Percentiles rank a stretch among this genome's conserved stretches.
These are phyloP conservation scores for Ophiocordyceps camponoti-saundersi DNA, from an alignment of 2,329 filamentous ascomycete species.

Conservation along the genomic window DNA sequence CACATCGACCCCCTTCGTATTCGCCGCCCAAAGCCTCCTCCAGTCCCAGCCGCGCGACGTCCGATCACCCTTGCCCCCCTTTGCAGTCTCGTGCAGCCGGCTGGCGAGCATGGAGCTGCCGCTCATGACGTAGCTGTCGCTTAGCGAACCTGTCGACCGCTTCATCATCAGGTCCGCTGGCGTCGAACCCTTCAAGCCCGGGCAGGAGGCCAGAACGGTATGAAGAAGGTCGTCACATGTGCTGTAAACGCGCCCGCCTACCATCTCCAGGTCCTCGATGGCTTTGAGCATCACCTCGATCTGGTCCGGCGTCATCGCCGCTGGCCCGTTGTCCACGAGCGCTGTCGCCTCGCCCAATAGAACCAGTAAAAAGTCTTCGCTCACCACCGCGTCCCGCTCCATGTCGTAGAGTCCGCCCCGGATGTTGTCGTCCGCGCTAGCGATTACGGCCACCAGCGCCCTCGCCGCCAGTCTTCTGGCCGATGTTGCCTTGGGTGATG, in stretches of 20 bases:
- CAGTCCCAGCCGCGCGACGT: slow-evolving; percentile 55
- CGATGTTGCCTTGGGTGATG: slow-evolving; percentile 28
- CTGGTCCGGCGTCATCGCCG: slow-evolving; percentile 50
- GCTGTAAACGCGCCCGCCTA: slow-evolving; percentile 52
- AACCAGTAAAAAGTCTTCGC: slow-evolving; percentile 71
- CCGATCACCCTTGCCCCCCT: slow-evolving; percentile 30
- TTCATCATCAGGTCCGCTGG: slow-evolving; percentile 48
- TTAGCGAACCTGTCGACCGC: slow-evolving; percentile 33
- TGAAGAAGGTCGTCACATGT: slow-evolving; percentile 66
- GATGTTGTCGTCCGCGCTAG: slow-evolving; percentile 77
- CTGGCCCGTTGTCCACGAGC: slow-evolving; percentile 37
- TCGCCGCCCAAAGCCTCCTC: slow-evolving; percentile 57
- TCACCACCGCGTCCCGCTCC: slow-evolving; percentile 64
- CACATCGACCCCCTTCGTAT: slow-evolving; percentile 50
- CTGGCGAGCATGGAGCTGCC: slow-evolving; percentile 56
- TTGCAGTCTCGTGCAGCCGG: slow-evolving; percentile 40
- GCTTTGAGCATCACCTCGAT: slow-evolving; percentile 61
- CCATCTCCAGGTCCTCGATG: slow-evolving; percentile 64
- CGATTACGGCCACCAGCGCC: slow-evolving; percentile 67
- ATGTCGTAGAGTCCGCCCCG: slow-evolving; percentile 79
- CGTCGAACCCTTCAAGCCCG: slow-evolving; percentile 42
- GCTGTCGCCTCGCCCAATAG: slow-evolving; percentile 71
- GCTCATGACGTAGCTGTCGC: slow-evolving; percentile 50
- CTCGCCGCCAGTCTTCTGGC: slow-evolving; percentile 53
- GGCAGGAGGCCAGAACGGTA: slow-evolving; percentile 55